Evolutionary conservation across 129 eudicot genomes (phyloP).

Genomic region (Helianthus annuus): HanXRQr2.0-SUNRISE NC_035442.2:84654977-84655476

Average conservation of each 20-base stretch:
- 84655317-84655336: conserved; percentile 11
- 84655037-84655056: not conserved
- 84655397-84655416: too few species aligned
- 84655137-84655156: conserved; percentile 9
- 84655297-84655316: not conserved
- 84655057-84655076: not conserved
- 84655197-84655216: conserved; percentile 5
- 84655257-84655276: not conserved
- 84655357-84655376: conserved; percentile 36
- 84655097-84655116: not conserved
- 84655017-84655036: not conserved
- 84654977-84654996: not conserved
- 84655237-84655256: conserved; percentile 3
- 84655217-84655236: conserved; percentile 7
- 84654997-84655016: not conserved
- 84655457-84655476: too few species aligned
- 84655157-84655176: conserved; percentile 22
- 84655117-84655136: conserved; percentile 29
- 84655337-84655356: conserved; percentile 18
- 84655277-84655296: conserved; percentile 7
- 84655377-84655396: conserved; percentile 17
- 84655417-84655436: too few species aligned
- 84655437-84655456: too few species aligned
- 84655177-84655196: conserved; percentile 25
- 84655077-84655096: conserved; percentile 18